phyloP scores from a whole-genome alignment of 106 monocot species.

The Vanilla planifolia region DNA sequence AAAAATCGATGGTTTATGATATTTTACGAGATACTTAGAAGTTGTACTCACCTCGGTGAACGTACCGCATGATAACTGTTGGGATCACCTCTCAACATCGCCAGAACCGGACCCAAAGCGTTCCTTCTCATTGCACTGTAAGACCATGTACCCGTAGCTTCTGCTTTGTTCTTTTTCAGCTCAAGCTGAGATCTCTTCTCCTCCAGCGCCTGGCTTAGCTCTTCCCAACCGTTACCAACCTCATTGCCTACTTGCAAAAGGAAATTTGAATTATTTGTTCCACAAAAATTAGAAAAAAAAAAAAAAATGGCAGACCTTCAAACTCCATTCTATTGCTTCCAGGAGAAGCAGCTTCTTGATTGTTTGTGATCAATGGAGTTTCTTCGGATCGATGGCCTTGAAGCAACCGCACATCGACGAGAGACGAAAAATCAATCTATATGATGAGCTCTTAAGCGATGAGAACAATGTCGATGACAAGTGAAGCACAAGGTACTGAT shows the following conservation, averaged over 20 bases:
- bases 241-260: neutral
- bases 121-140: conserved; percentile 35
- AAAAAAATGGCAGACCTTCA: neutral
- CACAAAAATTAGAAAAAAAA: neutral
- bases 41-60: too few species aligned
- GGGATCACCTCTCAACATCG: conserved; percentile 35
- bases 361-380: conserved; percentile 5
- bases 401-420: conserved; percentile 72
- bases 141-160: conserved; percentile 24
- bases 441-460: neutral
- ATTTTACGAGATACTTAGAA: too few species aligned
- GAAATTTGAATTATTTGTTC: too few species aligned
- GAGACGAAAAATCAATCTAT: conserved; percentile 68
- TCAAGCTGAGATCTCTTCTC: conserved; percentile 43
- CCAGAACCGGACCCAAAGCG: conserved; percentile 43
- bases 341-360: neutral
- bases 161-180: conserved; percentile 24
- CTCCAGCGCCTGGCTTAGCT: conserved; percentile 23
- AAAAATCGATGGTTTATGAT: too few species aligned
- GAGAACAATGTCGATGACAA: too few species aligned
- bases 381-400: conserved; percentile 11
- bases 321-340: neutral
- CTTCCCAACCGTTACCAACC: conserved; percentile 29
- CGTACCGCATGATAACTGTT: too few species aligned
- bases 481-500: neutral